Conservation (phyloP, 352 stramenopile genomes). For the Peronosclerospora sorghi region DNA sequence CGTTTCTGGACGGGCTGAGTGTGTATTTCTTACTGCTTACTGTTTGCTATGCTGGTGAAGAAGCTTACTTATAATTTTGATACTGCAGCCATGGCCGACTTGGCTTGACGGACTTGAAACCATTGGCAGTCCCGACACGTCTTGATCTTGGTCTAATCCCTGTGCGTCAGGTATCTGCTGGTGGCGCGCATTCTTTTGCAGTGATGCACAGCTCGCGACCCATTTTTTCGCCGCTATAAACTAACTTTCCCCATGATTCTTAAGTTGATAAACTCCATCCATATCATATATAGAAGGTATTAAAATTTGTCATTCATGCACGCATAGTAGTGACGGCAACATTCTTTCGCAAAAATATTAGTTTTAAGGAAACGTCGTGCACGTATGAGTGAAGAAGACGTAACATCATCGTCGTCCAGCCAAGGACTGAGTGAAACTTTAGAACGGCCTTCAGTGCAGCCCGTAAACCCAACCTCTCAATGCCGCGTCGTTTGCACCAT, state of each 20-base stretch:
- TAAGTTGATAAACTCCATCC: constrained; percentile 1
- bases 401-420: constrained; percentile 13
- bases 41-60: not conserved
- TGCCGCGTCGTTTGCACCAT: constrained; percentile 11
- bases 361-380: not conserved
- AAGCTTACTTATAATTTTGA: constrained; percentile 2
- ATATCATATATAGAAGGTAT: not conserved
- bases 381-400: constrained; percentile 13
- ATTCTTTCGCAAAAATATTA: not conserved
- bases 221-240: constrained; percentile 50
- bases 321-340: too few species aligned
- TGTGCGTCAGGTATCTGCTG: constrained; percentile 58
- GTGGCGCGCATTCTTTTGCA: constrained; percentile 61
- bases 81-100: constrained; percentile 56
- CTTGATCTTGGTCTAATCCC: constrained; percentile 46
- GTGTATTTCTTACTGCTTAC: constrained; percentile 10
- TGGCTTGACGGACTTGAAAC: constrained; percentile 45
- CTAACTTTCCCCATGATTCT: too few species aligned
- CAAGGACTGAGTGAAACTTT: constrained; percentile 2
- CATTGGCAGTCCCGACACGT: constrained; percentile 32
- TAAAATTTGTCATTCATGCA: not conserved
- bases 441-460: constrained; percentile 5
- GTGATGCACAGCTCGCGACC: constrained; percentile 52
- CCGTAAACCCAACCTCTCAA: not conserved
- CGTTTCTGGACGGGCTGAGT: constrained; percentile 77